A percentile compares a stretch with the other conserved stretches of the same genome.
phyloP scores from a whole-genome alignment of 345 rosid genomes.

The Salix udensis region DNA sequence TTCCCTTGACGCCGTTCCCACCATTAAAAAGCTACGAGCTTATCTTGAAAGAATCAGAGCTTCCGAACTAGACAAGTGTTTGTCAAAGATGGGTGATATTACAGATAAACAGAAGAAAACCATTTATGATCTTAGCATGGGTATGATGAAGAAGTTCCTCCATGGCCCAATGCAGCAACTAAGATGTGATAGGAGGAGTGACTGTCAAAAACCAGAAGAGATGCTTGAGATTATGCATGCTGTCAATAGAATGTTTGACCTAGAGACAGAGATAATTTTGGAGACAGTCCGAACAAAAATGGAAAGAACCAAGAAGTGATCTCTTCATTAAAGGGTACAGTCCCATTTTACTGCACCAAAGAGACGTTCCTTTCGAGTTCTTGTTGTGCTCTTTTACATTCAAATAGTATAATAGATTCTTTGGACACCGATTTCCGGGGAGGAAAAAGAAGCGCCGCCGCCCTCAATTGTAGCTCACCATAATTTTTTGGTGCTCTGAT shows the following conservation, averaged over 20 bases:
- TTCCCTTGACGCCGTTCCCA: conserved; percentile 25
- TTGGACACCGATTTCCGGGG: background rate
- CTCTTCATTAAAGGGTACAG: background rate
- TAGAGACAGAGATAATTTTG: conserved; percentile 19
- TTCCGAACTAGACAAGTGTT: conserved; percentile 20
- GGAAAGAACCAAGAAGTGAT: conserved; percentile 16
- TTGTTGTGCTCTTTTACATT: background rate
- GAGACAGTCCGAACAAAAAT: conserved; percentile 16
- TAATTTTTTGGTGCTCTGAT: too few species aligned
- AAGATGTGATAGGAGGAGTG: conserved; percentile 19
- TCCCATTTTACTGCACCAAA: background rate
- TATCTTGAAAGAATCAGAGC: conserved; percentile 22
- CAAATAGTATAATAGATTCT: background rate
- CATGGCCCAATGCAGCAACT: conserved; percentile 32
- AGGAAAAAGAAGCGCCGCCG: background rate
- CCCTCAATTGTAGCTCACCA: too few species aligned
- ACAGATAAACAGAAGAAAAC: conserved; percentile 12
- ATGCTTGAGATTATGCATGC: conserved; percentile 23
- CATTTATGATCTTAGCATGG: conserved; percentile 20
- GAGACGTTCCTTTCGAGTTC: background rate
- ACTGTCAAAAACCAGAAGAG: conserved; percentile 15
- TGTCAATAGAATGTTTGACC: conserved; percentile 22
- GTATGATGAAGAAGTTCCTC: conserved; percentile 23
- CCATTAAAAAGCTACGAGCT: conserved; percentile 21
- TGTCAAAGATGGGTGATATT: conserved; percentile 26